Percentiles rank a stretch among this genome's conserved stretches.
These are phyloP conservation scores for Phialemonium atrogriseum DNA, from an alignment of 2,329 filamentous ascomycete species.

Conservation along the genomic window DNA sequence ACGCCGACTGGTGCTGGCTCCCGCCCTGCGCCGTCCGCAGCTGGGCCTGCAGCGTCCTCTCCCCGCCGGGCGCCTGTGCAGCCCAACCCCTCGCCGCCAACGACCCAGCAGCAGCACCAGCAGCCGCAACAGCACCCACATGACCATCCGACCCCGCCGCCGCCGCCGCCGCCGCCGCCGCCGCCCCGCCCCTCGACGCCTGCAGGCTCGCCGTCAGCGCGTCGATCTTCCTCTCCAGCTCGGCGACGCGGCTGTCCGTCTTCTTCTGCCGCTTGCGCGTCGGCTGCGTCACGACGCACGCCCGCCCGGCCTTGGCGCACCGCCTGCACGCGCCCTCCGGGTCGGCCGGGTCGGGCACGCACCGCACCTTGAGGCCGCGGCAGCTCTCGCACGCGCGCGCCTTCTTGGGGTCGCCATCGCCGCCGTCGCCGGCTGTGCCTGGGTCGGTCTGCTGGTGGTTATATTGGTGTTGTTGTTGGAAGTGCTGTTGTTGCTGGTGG, in stretches of 20 bases:
- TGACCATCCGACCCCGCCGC: background rate
- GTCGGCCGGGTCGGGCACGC: slow-evolving; percentile 62
- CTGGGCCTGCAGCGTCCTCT: background rate
- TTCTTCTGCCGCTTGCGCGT: slow-evolving; percentile 81
- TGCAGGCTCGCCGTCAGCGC: slow-evolving; percentile 74
- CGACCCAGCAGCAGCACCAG: slow-evolving; percentile 1
- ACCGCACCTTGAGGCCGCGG: slow-evolving; percentile 72
- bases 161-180: slow-evolving; percentile 4
- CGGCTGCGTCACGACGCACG: slow-evolving; percentile 68
- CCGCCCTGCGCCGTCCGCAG: background rate
- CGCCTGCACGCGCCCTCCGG: slow-evolving; percentile 60
- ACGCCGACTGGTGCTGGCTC: background rate
- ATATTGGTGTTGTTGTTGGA: too few species aligned
- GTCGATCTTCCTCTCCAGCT: slow-evolving; percentile 90
- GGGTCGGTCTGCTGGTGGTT: too few species aligned
- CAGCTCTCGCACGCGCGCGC: slow-evolving; percentile 69
- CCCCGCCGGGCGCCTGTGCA: too few species aligned
- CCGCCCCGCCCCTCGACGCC: slow-evolving; percentile 30
- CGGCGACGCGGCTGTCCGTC: slow-evolving; percentile 79
- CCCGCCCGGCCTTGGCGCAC: slow-evolving; percentile 71
- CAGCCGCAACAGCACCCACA: too few species aligned
- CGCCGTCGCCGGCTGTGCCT: too few species aligned
- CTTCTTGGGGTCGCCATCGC: too few species aligned
- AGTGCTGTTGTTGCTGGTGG: too few species aligned
- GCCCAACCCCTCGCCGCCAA: background rate